These are phyloP conservation scores for Neurospora sp. DNA, from an alignment of 495 filamentous ascomycete genomes.

Conservation along the genomic window DNA sequence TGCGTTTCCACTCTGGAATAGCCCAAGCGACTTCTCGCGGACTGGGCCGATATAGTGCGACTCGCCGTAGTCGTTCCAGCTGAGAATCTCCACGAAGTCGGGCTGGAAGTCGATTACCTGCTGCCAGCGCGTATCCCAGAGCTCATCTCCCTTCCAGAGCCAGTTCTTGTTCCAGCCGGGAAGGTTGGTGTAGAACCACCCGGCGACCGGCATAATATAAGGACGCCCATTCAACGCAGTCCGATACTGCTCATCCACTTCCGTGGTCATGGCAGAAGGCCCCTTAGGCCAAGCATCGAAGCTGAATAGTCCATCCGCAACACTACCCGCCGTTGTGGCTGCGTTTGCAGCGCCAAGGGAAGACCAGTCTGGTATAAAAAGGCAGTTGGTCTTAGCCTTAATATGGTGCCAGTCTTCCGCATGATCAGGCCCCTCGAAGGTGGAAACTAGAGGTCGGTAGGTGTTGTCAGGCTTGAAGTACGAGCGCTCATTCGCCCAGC, in stretches of 20 bases:
- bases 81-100: slow-evolving; percentile 52
- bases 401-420: slow-evolving; percentile 21
- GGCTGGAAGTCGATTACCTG: slow-evolving; percentile 42
- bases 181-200: slow-evolving; percentile 58
- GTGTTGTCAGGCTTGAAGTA: slow-evolving; percentile 43
- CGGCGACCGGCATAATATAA: slow-evolving; percentile 50
- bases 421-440: slow-evolving; percentile 44
- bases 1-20: slow-evolving; percentile 6
- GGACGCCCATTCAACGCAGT: slow-evolving; percentile 34
- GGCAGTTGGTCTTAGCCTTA: slow-evolving; percentile 15
- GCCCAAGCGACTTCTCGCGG: slow-evolving; percentile 14
- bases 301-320: slow-evolving; percentile 48
- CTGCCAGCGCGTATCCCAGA: slow-evolving; percentile 51
- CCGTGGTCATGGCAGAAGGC: slow-evolving; percentile 31
- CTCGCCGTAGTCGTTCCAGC: slow-evolving; percentile 65
- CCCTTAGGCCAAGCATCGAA: slow-evolving; percentile 50
- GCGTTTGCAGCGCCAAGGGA: slow-evolving; percentile 9
- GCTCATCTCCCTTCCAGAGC: slow-evolving; percentile 45
- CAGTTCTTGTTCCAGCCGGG: slow-evolving; percentile 48
- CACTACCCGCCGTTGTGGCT: slow-evolving; percentile 19
- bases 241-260: slow-evolving; percentile 36
- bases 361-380: slow-evolving; percentile 27
- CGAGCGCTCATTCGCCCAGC: slow-evolving; percentile 33
- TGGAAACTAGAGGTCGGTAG: slow-evolving; percentile 26
- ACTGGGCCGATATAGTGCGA: slow-evolving; percentile 44